These are phyloP conservation scores for Aegilops sharonensis DNA, from an alignment of 176 grass and related monocot genomes.

Conservation along the genomic window DNA sequence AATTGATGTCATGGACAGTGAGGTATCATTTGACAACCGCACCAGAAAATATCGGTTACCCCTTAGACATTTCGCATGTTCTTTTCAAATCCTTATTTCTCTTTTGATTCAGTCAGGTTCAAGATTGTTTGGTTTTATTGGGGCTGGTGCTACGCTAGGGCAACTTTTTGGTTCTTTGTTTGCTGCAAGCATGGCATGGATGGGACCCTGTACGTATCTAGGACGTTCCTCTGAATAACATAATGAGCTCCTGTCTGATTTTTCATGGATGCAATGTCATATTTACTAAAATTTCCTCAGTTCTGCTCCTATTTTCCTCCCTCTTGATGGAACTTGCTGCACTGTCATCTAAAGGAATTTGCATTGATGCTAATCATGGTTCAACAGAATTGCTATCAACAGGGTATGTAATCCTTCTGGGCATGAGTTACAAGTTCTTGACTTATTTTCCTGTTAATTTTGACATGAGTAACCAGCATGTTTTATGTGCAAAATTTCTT, in stretches of 20 bases:
- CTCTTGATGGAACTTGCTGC: slow-evolving; percentile 89
- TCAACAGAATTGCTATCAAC: slow-evolving; percentile 48
- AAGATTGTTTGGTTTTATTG: slow-evolving; percentile 92
- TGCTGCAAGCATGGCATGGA: slow-evolving; percentile 87
- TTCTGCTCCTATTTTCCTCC: slow-evolving; percentile 79
- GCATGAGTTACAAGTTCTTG: slow-evolving; percentile 1
- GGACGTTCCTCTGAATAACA: neutral
- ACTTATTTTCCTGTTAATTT: neutral
- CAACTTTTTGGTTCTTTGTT: slow-evolving; percentile 90
- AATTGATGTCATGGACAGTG: slow-evolving; percentile 93
- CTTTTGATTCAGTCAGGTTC: slow-evolving; percentile 90
- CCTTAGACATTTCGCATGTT: neutral
- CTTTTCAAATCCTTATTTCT: slow-evolving; percentile 35
- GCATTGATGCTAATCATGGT: slow-evolving; percentile 39
- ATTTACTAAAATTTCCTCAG: slow-evolving; percentile 34
- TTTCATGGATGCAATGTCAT: slow-evolving; percentile 8
- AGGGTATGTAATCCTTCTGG: slow-evolving; percentile 42
- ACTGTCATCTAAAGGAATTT: slow-evolving; percentile 84
- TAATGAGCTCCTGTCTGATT: neutral
- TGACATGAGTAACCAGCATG: neutral
- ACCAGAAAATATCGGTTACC: neutral
- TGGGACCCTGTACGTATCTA: slow-evolving; percentile 80
- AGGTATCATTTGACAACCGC: slow-evolving; percentile 52
- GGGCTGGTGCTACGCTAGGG: slow-evolving; percentile 89
- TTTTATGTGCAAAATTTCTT: neutral